Conservation (phyloP, 495 filamentous ascomycete species). For the Penicillium paxilli region DNA sequence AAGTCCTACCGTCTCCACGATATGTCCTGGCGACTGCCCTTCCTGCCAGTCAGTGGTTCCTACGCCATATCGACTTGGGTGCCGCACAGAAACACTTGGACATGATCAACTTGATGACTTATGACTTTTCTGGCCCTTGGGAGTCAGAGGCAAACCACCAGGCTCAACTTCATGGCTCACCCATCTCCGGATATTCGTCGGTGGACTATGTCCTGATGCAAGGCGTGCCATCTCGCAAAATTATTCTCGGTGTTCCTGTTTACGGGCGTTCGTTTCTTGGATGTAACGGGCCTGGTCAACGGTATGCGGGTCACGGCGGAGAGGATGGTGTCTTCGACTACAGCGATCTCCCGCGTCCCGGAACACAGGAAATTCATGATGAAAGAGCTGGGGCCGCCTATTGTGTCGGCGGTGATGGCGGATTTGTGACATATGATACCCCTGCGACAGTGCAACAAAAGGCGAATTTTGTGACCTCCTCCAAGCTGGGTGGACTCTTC, state of each 20-base stretch:
- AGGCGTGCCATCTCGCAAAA: constrained; percentile 70
- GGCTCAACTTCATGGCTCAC: constrained; percentile 71
- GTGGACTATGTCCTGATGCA: constrained; percentile 64
- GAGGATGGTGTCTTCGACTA: constrained; percentile 87
- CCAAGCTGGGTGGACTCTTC: constrained; percentile 78
- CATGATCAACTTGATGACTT: constrained; percentile 80
- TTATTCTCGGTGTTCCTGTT: constrained; percentile 76
- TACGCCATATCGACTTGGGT: constrained; percentile 74
- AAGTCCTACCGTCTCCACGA: constrained; percentile 67
- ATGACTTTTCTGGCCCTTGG: constrained; percentile 88
- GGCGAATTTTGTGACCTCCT: constrained; percentile 74
- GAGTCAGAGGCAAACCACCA: constrained; percentile 70
- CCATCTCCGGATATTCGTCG: constrained; percentile 63
- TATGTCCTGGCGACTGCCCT: constrained; percentile 81
- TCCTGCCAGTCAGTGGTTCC: constrained; percentile 71
- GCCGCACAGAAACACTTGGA: constrained; percentile 68
- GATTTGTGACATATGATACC: constrained; percentile 87
- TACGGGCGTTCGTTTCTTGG: constrained; percentile 82
- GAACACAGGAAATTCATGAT: constrained; percentile 69
- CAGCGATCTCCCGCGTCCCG: constrained; percentile 69
- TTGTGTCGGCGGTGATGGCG: constrained; percentile 78
- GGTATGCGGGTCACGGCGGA: constrained; percentile 63
- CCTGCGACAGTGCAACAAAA: constrained; percentile 82
- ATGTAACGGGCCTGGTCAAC: constrained; percentile 61
- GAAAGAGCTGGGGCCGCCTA: constrained; percentile 67